These are phyloP conservation scores for Adansonia madagascariensis DNA, from an alignment of 441 rosid species.

Conservation along the genomic window DNA sequence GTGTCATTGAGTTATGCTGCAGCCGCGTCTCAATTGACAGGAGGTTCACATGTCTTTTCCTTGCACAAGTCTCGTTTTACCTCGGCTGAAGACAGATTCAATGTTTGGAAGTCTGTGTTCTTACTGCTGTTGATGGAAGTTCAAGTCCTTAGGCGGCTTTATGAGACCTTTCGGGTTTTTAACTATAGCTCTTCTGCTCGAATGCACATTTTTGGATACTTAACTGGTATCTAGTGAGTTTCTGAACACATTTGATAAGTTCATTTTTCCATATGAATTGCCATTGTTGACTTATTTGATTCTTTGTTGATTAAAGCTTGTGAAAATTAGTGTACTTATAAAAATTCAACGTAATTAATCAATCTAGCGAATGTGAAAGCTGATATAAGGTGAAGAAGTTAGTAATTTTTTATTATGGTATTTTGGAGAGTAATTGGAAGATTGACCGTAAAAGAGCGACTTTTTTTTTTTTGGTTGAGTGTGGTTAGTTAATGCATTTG, in stretches of 20 bases:
- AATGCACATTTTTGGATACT: constrained; percentile 43
- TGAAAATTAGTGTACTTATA: neutral
- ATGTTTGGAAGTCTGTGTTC: constrained; percentile 37
- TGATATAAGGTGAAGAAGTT: neutral
- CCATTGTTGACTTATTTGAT: neutral
- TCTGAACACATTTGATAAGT: constrained; percentile 3
- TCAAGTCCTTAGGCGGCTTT: constrained; percentile 41
- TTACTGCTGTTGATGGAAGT: constrained; percentile 42
- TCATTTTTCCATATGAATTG: neutral
- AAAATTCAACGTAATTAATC: neutral
- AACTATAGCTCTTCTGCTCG: constrained; percentile 39
- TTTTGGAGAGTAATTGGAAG: neutral
- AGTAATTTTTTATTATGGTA: neutral
- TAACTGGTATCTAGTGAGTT: constrained; percentile 44
- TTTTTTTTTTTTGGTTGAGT: neutral
- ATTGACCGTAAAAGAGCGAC: neutral
- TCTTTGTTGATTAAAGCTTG: constrained; percentile 14
- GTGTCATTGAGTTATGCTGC: constrained; percentile 31
- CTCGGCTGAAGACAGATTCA: constrained; percentile 31
- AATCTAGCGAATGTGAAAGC: neutral
- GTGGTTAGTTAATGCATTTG: neutral
- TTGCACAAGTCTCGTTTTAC: constrained; percentile 30
- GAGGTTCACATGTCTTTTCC: constrained; percentile 32
- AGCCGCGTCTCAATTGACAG: constrained; percentile 35
- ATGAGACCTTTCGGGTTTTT: constrained; percentile 34